Conservation (phyloP, 768 basidiomycete genomes). For the Panus rudis region DNA sequence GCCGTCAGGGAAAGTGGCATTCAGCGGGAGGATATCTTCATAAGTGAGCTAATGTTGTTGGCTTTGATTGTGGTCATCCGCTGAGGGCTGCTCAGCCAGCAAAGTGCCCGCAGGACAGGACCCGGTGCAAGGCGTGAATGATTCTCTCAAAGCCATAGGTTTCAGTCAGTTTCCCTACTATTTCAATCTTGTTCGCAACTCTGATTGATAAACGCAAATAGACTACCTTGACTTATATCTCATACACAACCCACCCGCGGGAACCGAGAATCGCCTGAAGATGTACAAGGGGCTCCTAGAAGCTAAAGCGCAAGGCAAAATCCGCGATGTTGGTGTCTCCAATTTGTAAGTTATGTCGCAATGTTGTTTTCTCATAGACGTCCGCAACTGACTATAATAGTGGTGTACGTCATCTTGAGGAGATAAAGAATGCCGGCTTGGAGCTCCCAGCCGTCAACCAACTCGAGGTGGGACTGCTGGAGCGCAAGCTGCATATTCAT, state of each 20-base stretch:
- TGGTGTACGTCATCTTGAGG: slow-evolving; percentile 64
- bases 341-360: slow-evolving; percentile 55
- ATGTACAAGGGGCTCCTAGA: slow-evolving; percentile 68
- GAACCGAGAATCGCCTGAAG: slow-evolving; percentile 54
- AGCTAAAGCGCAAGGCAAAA: slow-evolving; percentile 55
- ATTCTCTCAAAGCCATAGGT: slow-evolving; percentile 50
- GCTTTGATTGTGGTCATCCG: too few species aligned
- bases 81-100: slow-evolving; percentile 40
- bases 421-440: slow-evolving; percentile 56
- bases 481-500: not conserved
- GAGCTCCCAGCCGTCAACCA: slow-evolving; percentile 73
- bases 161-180: slow-evolving; percentile 37
- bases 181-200: not conserved
- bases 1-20: slow-evolving; percentile 53
- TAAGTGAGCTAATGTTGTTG: slow-evolving; percentile 41
- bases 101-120: slow-evolving; percentile 54
- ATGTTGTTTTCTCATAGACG: not conserved
- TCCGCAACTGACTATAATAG: slow-evolving; percentile 27
- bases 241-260: slow-evolving; percentile 68
- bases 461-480: slow-evolving; percentile 49
- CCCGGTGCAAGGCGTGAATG: slow-evolving; percentile 51
- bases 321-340: slow-evolving; percentile 72
- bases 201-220: slow-evolving; percentile 20
- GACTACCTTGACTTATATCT: slow-evolving; percentile 71
- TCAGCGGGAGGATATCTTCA: slow-evolving; percentile 54